Percentiles rank a stretch among this genome's conserved stretches.
Conservation (phyloP, 2,329 filamentous ascomycete genomes). For the Cadophora sp. region DNA sequence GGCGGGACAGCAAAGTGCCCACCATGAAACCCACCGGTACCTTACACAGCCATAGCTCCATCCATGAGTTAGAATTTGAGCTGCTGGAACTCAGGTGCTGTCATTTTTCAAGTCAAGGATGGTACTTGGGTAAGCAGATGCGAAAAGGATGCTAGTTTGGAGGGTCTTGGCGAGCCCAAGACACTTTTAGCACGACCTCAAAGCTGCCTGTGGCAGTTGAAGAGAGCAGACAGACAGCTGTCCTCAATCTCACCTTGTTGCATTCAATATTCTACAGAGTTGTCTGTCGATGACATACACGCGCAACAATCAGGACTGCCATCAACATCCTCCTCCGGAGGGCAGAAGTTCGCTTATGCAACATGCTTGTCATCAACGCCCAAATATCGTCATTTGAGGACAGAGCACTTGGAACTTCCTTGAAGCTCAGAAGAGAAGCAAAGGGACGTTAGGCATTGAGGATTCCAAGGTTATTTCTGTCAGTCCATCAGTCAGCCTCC, state of each 20-base stretch:
- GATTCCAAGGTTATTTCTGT: neutral
- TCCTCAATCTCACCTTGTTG: neutral
- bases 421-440: neutral
- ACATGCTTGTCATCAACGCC: neutral
- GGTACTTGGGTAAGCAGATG: neutral
- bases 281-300: neutral
- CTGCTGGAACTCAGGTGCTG: neutral
- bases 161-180: neutral
- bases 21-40: too few relatives aligned
- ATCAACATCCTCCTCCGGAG: neutral
- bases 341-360: slow-evolving; percentile 10
- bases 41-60: too few relatives aligned
- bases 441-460: too few relatives aligned
- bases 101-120: too few relatives aligned
- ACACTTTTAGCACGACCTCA: neutral
- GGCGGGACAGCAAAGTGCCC: too few relatives aligned
- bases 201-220: neutral
- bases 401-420: neutral
- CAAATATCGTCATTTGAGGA: neutral
- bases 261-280: neutral
- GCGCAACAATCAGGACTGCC: neutral
- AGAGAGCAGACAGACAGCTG: neutral
- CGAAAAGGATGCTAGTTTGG: neutral
- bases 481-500: neutral
- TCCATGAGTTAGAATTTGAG: too few relatives aligned